A percentile compares a stretch with the other conserved stretches of the same genome.
Conservation (phyloP, 1,139 yeast genomes). For the Pneumocystis murina region DNA sequence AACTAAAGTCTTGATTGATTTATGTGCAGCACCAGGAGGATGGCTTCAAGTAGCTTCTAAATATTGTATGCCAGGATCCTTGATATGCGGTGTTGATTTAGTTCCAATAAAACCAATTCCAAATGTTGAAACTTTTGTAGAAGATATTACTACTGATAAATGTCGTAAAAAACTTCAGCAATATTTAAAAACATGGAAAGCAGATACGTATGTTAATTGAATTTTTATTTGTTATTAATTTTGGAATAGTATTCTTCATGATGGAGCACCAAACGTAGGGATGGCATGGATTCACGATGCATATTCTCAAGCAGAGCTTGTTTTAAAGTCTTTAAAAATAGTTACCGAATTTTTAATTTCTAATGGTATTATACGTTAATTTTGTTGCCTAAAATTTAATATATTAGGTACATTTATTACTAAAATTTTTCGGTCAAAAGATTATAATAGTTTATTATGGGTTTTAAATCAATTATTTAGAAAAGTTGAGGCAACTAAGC, state of each 20-base stretch:
- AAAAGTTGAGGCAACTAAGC: conserved; percentile 95
- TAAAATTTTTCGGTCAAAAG: conserved; percentile 91
- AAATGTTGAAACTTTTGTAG: conserved; percentile 82
- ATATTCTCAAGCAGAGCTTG: conserved; percentile 89
- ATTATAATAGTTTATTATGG: conserved; percentile 93
- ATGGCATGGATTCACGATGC: conserved; percentile 99
- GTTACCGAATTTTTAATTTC: conserved; percentile 87
- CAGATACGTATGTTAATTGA: conserved; percentile 37
- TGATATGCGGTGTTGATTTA: conserved; percentile 93
- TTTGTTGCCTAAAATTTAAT: background rate
- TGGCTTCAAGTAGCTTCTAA: conserved; percentile 89
- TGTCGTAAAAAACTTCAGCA: conserved; percentile 89
- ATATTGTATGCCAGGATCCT: conserved; percentile 77
- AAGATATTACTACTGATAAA: conserved; percentile 95
- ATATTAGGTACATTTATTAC: conserved; percentile 77
- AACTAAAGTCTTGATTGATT: conserved; percentile 92
- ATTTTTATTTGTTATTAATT: background rate
- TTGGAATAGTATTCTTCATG: conserved; percentile 62
- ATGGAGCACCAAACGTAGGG: conserved; percentile 99
- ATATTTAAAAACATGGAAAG: conserved; percentile 97
- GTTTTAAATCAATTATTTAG: conserved; percentile 90
- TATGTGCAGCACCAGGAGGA: conserved; percentile 97
- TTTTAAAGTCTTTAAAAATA: conserved; percentile 77
- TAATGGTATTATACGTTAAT: conserved; percentile 27
- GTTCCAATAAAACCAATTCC: conserved; percentile 94